Conservation (phyloP, 805 yeast genomes). For the Zygosaccharomyces pseudorouxii region DNA sequence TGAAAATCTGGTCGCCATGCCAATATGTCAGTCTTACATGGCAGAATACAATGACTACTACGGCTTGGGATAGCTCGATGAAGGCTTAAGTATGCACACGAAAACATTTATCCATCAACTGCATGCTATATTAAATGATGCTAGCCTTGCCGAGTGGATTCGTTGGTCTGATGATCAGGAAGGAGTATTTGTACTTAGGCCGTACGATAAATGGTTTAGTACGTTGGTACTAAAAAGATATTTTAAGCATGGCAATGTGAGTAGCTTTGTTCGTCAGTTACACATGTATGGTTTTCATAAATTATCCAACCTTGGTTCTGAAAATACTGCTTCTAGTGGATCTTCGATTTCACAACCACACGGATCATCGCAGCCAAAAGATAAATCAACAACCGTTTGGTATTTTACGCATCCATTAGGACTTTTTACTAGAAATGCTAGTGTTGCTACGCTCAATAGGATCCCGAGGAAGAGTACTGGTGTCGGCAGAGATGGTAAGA, state of each 20-base stretch:
- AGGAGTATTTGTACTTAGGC: slow-evolving; percentile 24
- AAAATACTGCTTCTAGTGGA: neutral
- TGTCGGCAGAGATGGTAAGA: slow-evolving; percentile 30
- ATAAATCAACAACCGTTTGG: slow-evolving; percentile 25
- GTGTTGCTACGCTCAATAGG: slow-evolving; percentile 20
- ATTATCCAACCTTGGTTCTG: slow-evolving; percentile 32
- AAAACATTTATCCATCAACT: slow-evolving; percentile 32
- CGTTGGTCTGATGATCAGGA: slow-evolving; percentile 26
- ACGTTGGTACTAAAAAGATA: slow-evolving; percentile 49
- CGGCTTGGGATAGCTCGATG: neutral
- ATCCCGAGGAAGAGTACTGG: slow-evolving; percentile 33
- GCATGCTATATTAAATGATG: slow-evolving; percentile 26
- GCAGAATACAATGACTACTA: neutral
- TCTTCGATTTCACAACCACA: neutral
- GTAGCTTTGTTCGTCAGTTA: slow-evolving; percentile 87
- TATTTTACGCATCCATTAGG: slow-evolving; percentile 33
- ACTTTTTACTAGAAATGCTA: slow-evolving; percentile 23
- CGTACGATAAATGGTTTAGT: slow-evolving; percentile 28
- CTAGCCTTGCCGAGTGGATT: slow-evolving; percentile 24
- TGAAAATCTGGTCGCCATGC: slow-evolving; percentile 1
- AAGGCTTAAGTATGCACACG: slow-evolving; percentile 16
- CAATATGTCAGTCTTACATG: neutral
- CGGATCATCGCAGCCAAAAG: slow-evolving; percentile 5
- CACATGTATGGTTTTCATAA: slow-evolving; percentile 97
- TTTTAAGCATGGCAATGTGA: slow-evolving; percentile 91